Conservation (phyloP, 2,329 filamentous ascomycete species). For the Pyrenophora graminea region DNA sequence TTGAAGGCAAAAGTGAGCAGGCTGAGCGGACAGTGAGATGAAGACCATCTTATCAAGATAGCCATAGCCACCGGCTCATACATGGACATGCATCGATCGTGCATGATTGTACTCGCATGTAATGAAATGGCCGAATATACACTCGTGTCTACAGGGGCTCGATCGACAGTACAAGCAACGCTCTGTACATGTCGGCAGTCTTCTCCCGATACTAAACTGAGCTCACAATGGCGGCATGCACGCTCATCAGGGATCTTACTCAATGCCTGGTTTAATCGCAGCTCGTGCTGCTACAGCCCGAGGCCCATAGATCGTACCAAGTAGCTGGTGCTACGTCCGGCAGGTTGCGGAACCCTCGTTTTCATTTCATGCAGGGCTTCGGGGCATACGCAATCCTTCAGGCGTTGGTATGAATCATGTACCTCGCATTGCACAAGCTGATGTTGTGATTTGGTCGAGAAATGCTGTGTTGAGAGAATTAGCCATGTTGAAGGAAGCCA, state of each 20-base stretch:
- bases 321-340: not conserved
- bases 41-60: slow-evolving; percentile 1
- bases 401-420: not conserved
- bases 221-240: not conserved
- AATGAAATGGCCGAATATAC: not conserved
- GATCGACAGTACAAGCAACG: no score
- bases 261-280: not conserved
- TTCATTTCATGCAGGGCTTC: not conserved
- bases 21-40: slow-evolving; percentile 5
- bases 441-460: not conserved
- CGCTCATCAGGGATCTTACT: not conserved
- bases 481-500: not conserved
- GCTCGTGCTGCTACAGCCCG: not conserved
- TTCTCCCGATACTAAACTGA: not conserved
- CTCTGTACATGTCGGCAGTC: no score
- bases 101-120: slow-evolving; percentile 6
- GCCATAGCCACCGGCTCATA: slow-evolving; percentile 8
- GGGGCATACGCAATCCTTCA: not conserved
- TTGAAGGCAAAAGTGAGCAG: not conserved
- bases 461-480: not conserved
- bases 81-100: not conserved
- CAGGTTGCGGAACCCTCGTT: not conserved
- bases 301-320: not conserved
- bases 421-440: not conserved
- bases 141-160: not conserved